Evolutionary conservation across 352 stramenopile genomes (phyloP).

Genomic region (Plasmopara halstedii): DNA sequence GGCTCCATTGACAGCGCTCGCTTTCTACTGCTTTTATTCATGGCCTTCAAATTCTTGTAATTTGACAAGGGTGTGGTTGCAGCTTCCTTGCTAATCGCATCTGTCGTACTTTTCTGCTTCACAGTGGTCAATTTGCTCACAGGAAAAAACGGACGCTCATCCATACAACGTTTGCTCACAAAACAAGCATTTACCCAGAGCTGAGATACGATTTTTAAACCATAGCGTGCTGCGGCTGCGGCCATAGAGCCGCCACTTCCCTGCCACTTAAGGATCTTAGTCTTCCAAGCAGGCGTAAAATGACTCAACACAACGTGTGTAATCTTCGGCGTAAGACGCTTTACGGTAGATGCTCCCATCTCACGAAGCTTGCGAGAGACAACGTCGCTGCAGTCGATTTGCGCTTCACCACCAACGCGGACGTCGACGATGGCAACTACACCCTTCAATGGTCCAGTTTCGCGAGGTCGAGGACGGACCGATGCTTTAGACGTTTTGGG

Average conservation of each 20-base stretch:
- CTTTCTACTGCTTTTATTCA: conserved; percentile 24
- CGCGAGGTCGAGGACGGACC: conserved; percentile 11
- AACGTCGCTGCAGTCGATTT: conserved; percentile 77
- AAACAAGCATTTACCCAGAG: conserved; percentile 81
- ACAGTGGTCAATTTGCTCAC: conserved; percentile 34
- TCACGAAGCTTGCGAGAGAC: conserved; percentile 56
- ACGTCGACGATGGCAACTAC: conserved; percentile 76
- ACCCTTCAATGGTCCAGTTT: conserved; percentile 23
- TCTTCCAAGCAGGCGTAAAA: conserved; percentile 54
- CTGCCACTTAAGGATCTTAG: conserved; percentile 66
- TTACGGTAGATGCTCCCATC: conserved; percentile 61
- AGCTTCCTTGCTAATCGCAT: neutral
- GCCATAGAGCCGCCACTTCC: conserved; percentile 24
- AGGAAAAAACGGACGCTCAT: conserved; percentile 69
- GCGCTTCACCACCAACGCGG: conserved; percentile 45
- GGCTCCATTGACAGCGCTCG: conserved; percentile 63
- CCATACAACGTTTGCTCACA: conserved; percentile 58
- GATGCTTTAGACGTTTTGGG: conserved; percentile 1
- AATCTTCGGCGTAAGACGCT: conserved; percentile 51
- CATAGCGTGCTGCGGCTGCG: conserved; percentile 16
- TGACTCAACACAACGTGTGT: conserved; percentile 78
- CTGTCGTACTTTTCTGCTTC: neutral
- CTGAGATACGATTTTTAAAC: conserved; percentile 73
- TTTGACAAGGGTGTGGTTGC: conserved; percentile 6
- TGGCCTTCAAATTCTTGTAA: conserved; percentile 12